A percentile compares a stretch with the other conserved stretches of the same genome.
These are phyloP conservation scores for Saturnispora dispora DNA, from an alignment of 805 yeast species.

Conservation along the genomic window DNA sequence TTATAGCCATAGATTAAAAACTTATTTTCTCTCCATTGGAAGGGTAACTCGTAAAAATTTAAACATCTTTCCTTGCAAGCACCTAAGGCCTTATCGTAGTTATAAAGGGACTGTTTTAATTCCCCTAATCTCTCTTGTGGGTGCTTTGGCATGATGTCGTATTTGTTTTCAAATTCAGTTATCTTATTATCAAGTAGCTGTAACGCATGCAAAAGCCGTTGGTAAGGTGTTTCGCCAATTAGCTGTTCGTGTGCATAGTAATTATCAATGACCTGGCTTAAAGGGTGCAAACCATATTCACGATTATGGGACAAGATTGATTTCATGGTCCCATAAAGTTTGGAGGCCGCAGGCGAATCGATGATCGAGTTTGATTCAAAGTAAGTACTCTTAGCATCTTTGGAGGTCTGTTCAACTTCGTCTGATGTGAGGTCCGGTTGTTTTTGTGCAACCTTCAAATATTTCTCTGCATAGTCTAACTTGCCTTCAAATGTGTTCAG, in stretches of 20 bases:
- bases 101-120: conserved; percentile 32
- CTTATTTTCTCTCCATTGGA: conserved; percentile 89
- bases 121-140: conserved; percentile 23
- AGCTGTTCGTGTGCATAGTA: conserved; percentile 19
- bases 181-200: conserved; percentile 34
- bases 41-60: conserved; percentile 81
- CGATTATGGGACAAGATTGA: conserved; percentile 18
- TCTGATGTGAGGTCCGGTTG: conserved; percentile 8
- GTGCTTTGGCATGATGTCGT: conserved; percentile 22
- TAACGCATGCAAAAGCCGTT: conserved; percentile 28
- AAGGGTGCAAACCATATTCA: conserved; percentile 22
- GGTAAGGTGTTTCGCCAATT: conserved; percentile 6
- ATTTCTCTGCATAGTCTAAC: conserved; percentile 24
- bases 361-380: conserved; percentile 9
- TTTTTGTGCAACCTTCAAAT: conserved; percentile 14
- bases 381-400: background rate
- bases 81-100: conserved; percentile 37
- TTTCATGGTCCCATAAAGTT: conserved; percentile 22
- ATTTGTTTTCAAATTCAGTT: conserved; percentile 29
- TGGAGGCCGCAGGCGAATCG: conserved; percentile 13
- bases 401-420: background rate
- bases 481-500: conserved; percentile 22
- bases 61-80: conserved; percentile 41
- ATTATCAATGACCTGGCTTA: conserved; percentile 24
- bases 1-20: conserved; percentile 80